Percentiles rank a stretch among this genome's conserved stretches.
Conservation (phyloP, 768 basidiomycete genomes). For the Gelatoporia subvermispora region DNA sequence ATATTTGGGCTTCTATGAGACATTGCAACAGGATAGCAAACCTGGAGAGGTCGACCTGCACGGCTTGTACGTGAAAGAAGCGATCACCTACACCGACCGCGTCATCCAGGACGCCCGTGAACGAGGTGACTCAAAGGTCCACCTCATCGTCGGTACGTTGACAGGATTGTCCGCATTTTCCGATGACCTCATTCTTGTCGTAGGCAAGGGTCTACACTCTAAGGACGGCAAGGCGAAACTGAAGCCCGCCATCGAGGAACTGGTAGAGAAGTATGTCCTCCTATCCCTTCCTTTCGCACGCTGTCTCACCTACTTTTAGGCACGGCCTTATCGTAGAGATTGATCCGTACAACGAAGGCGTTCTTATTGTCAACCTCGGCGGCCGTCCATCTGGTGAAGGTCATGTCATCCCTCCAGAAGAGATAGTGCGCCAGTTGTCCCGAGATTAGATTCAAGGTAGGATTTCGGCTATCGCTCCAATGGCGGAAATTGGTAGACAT, state of each 20-base stretch:
- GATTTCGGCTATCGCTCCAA: no score
- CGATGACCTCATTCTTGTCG: neutral
- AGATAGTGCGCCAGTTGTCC: slow-evolving; percentile 39
- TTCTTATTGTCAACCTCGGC: slow-evolving; percentile 73
- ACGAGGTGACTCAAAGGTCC: slow-evolving; percentile 58
- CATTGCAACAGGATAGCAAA: slow-evolving; percentile 46
- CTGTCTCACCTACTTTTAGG: slow-evolving; percentile 33
- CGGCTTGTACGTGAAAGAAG: slow-evolving; percentile 91
- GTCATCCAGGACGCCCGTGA: slow-evolving; percentile 65
- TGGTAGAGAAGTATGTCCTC: slow-evolving; percentile 68
- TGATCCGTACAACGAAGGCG: slow-evolving; percentile 80
- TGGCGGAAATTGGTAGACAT: no score
- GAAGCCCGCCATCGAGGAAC: slow-evolving; percentile 85
- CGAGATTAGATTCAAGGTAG: no score
- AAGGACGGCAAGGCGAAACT: slow-evolving; percentile 73
- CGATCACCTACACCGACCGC: slow-evolving; percentile 66
- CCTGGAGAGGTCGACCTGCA: slow-evolving; percentile 84
- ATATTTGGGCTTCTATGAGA: neutral
- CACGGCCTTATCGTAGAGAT: slow-evolving; percentile 66
- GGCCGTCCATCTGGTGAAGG: slow-evolving; percentile 32
- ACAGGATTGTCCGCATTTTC: neutral
- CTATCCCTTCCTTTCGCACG: neutral
- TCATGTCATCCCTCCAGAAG: slow-evolving; percentile 47
- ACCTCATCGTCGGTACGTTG: slow-evolving; percentile 78
- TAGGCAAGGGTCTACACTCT: slow-evolving; percentile 85